phyloP scores from a whole-genome alignment of 1,139 yeast genomes.

The Candida smagusa region DNA sequence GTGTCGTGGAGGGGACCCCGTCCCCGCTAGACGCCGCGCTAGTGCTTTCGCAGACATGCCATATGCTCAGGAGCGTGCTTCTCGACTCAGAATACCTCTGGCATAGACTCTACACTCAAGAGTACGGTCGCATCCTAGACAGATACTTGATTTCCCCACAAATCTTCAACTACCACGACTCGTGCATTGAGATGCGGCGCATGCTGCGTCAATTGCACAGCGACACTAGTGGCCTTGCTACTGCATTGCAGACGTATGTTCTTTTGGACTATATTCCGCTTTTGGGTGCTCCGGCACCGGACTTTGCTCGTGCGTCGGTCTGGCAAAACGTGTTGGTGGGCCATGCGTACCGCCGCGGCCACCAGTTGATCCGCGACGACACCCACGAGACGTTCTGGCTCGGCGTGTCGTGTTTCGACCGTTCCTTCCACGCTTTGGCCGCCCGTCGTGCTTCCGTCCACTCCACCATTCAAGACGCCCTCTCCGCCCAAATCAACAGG shows the following conservation, averaged over 20 bases:
- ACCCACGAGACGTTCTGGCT: conserved; percentile 24
- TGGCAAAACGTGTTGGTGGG: conserved; percentile 8
- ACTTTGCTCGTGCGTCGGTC: not conserved
- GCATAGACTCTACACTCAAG: conserved; percentile 13
- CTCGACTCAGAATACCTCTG: conserved; percentile 16
- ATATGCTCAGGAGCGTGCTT: conserved; percentile 9
- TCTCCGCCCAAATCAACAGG: conserved; percentile 13
- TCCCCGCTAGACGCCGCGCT: conserved; percentile 5
- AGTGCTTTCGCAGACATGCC: conserved; percentile 8
- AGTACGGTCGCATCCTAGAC: conserved; percentile 11
- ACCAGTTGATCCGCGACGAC: not conserved
- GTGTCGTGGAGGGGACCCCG: not conserved
- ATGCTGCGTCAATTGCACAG: not conserved
- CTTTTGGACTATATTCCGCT: conserved; percentile 16
- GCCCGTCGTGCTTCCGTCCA: conserved; percentile 12
- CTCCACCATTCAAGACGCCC: conserved; percentile 7
- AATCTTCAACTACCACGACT: not conserved
- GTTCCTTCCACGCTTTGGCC: conserved; percentile 16
- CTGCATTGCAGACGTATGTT: not conserved
- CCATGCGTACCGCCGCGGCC: conserved; percentile 9
- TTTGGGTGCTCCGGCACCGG: not conserved
- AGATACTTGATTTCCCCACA: not conserved
- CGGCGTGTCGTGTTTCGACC: conserved; percentile 22
- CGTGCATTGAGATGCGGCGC: conserved; percentile 2
- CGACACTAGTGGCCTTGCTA: not conserved